Base-by-base conservation (phyloP, 495 filamentous ascomycete genomes). In the Amniculicola lignicola region DNA sequence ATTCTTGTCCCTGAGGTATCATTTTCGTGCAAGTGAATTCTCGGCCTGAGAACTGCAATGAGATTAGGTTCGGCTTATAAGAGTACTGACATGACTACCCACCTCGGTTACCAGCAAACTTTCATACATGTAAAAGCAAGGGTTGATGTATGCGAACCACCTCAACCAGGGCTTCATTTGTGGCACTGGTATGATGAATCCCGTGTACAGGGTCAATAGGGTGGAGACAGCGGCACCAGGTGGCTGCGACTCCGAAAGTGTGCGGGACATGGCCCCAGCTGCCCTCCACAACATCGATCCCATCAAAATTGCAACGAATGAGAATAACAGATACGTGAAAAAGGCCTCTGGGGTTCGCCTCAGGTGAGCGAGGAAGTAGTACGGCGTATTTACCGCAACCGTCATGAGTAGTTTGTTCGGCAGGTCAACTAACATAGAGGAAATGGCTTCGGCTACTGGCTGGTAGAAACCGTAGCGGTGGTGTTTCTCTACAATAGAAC, bases 401-500 rank as follows among this genome's bases (percentile, higher is more conserved):
- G 75, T 69, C 1, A 70, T 69, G 15, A 76, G 2, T 2, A 78
- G 43, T 54, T 82, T 83, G 6, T 70, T 64, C 0, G 90, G 90
- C 51, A 93, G 51, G 59, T 93, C 89, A 51, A 77, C 78, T 9
- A 93, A 68, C 75, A 90, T 86, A 10, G 84, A 88, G 0, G 89
- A 78, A 31, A 91, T 74, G 1, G 89, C 86, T 72, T 94, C 90
- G n/a, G 89, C 82, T 6, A 82, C 84, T 0, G 90, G 87, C 66
- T 93, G 90, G 61, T 95, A 95, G 28, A 95, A 75, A 9, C 89
- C 90, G 67, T 93, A 95, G 47, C 82, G 82, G 49, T 76, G 72
- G 61, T 95, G 90, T 64, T 95, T 95, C 63, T 96, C 90, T 49
- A 95, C 89, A 59, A 95, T 93, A 1, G 87, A 81, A 14, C 90